phyloP scores from a whole-genome alignment of 2,329 filamentous ascomycete species.

The Exophiala bonariae region DNA sequence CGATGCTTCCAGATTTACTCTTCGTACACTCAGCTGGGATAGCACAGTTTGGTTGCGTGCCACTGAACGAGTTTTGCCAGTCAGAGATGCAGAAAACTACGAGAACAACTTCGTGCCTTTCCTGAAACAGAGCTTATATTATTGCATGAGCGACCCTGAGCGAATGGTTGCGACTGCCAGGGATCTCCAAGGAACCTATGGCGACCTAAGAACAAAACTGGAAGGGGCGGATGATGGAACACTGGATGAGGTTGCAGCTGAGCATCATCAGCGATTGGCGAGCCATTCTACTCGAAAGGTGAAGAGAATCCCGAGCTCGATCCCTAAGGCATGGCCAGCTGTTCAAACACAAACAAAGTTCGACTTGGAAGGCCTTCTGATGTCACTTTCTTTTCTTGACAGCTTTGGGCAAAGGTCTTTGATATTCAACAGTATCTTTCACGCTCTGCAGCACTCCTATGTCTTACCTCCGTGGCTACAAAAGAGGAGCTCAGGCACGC shows the following conservation, averaged over 20 bases:
- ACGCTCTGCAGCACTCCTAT: slow-evolving; percentile 20
- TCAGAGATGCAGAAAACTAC: not conserved
- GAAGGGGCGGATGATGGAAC: too few species aligned
- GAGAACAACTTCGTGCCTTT: slow-evolving; percentile 33
- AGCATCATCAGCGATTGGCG: not conserved
- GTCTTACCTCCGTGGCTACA: slow-evolving; percentile 9
- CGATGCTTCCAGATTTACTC: slow-evolving; percentile 6
- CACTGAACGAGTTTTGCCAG: not conserved
- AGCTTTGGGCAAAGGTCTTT: slow-evolving; percentile 15
- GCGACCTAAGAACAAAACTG: not conserved
- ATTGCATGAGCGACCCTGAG: slow-evolving; percentile 40
- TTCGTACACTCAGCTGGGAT: slow-evolving; percentile 15
- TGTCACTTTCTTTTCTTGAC: slow-evolving; percentile 15
- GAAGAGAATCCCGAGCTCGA: not conserved
- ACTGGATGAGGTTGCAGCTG: too few species aligned
- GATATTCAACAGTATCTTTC: slow-evolving; percentile 15
- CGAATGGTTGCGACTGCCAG: slow-evolving; percentile 43
- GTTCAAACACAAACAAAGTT: slow-evolving; percentile 5
- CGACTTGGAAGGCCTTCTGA: slow-evolving; percentile 15
- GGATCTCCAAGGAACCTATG: slow-evolving; percentile 15
- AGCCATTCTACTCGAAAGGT: not conserved
- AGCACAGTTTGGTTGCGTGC: slow-evolving; percentile 12
- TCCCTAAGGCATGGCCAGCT: not conserved
- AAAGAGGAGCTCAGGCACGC: slow-evolving; percentile 4
- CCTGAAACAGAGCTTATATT: slow-evolving; percentile 46